phyloP scores from a whole-genome alignment of 768 basidiomycete species.

The Phallus indusiatus region DNA sequence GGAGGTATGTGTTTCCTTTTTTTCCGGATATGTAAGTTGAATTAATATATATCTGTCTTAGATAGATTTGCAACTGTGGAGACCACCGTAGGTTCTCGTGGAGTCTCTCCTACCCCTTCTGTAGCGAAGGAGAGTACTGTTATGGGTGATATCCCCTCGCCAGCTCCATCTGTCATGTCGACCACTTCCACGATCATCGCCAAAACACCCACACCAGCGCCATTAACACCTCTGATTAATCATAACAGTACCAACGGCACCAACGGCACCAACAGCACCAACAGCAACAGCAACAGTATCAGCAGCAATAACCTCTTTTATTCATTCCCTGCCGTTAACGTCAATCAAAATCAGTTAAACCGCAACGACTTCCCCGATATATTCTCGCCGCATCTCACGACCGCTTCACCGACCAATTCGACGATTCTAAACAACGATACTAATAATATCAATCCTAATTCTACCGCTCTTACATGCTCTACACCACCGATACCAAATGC shows the following conservation, averaged over 20 bases:
- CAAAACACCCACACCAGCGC: background rate
- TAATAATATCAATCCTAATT: slow-evolving; percentile 36
- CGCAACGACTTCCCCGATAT: background rate
- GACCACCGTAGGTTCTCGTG: slow-evolving; percentile 35
- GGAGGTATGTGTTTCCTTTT: slow-evolving; percentile 1
- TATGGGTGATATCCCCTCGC: background rate
- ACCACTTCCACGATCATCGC: background rate
- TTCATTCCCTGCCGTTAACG: background rate
- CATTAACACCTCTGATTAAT: background rate
- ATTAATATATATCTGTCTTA: slow-evolving; percentile 17
- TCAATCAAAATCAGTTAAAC: background rate
- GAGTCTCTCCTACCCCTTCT: slow-evolving; percentile 22
- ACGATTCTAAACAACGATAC: background rate
- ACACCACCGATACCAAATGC: background rate
- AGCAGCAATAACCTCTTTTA: slow-evolving; percentile 20
- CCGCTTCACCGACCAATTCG: background rate
- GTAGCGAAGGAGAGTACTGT: background rate
- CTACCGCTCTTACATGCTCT: slow-evolving; percentile 22
- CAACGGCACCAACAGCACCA: background rate
- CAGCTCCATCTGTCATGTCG: background rate
- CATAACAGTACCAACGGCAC: no score
- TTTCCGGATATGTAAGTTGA: background rate
- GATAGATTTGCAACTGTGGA: slow-evolving; percentile 36
- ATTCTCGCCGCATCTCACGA: slow-evolving; percentile 2
- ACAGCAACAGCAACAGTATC: slow-evolving; percentile 18